phyloP scores from a whole-genome alignment of 2,329 filamentous ascomycete species.

The Parafenestella ontariensis region DNA sequence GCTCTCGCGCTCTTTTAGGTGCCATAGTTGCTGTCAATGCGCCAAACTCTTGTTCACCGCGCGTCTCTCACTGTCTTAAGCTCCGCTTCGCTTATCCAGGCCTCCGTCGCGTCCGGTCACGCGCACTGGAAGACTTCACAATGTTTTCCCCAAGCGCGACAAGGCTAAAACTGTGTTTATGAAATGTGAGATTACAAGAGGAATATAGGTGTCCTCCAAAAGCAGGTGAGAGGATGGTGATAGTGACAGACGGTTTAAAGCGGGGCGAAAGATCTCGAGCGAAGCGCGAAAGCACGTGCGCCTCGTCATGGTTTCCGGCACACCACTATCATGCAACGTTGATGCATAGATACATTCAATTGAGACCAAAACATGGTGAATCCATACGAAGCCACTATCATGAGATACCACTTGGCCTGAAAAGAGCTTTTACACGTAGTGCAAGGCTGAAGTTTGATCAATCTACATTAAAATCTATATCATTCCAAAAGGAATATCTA shows the following conservation, averaged over 20 bases:
- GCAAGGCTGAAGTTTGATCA: not conserved
- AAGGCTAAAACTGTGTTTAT: not conserved
- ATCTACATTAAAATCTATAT: not conserved
- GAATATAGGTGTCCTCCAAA: not conserved
- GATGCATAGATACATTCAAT: too few relatives aligned
- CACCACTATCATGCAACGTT: not conserved
- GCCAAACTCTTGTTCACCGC: not conserved
- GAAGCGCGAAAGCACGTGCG: constrained; percentile 1
- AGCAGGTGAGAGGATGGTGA: not conserved
- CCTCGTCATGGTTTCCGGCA: not conserved
- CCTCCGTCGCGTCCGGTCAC: constrained; percentile 4
- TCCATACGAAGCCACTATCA: too few relatives aligned
- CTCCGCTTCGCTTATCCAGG: not conserved
- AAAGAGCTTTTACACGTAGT: too few relatives aligned
- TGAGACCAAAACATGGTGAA: too few relatives aligned
- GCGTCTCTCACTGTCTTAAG: not conserved
- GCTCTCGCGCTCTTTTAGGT: constrained; percentile 29
- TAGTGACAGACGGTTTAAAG: not conserved
- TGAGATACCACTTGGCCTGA: too few relatives aligned
- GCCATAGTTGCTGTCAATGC: constrained; percentile 23
- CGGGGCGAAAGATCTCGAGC: not conserved
- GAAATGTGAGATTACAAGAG: not conserved
- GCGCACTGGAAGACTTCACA: not conserved
- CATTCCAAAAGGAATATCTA: too few relatives aligned
- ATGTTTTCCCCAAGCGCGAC: not conserved